These are phyloP conservation scores for Bathelium albidoporum DNA, from an alignment of 495 filamentous ascomycete species.

Conservation along the genomic window DNA sequence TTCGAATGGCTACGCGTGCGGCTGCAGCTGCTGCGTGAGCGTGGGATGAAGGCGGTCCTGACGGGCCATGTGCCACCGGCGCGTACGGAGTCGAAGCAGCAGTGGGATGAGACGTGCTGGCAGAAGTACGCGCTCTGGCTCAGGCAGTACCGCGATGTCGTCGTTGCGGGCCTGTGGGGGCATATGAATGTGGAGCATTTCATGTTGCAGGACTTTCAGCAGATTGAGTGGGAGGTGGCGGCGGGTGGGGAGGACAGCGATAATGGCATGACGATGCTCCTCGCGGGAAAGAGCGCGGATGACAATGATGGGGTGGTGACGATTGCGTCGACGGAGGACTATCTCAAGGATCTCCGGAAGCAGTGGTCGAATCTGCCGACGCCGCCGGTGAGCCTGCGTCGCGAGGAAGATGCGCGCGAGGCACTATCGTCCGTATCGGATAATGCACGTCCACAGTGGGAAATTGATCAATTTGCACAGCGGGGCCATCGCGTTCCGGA, in stretches of 20 bases:
- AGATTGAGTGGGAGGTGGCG: conserved; percentile 49
- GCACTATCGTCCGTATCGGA: background rate
- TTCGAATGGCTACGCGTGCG: conserved; percentile 96
- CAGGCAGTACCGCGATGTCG: conserved; percentile 79
- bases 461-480: conserved; percentile 5
- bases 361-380: conserved; percentile 67
- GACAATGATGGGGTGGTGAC: conserved; percentile 48
- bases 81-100: conserved; percentile 65
- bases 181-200: conserved; percentile 99
- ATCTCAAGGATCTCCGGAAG: conserved; percentile 67
- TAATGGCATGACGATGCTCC: conserved; percentile 24
- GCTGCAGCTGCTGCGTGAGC: conserved; percentile 66
- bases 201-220: conserved; percentile 74
- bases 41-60: conserved; percentile 89
- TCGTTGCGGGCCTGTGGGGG: conserved; percentile 69
- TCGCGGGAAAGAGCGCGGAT: conserved; percentile 26
- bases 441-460: conserved; percentile 11
- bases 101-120: conserved; percentile 95
- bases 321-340: conserved; percentile 51
- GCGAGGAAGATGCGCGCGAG: conserved; percentile 13
- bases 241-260: conserved; percentile 27
- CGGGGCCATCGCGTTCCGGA: conserved; percentile 10
- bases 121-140: conserved; percentile 93
- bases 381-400: conserved; percentile 29
- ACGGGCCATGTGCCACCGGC: conserved; percentile 92